A percentile compares a stretch with the other conserved stretches of the same genome.
These are phyloP conservation scores for Phycomyces nitens DNA, from an alignment of 192 early-diverging fungal genomes.

Conservation along the genomic window DNA sequence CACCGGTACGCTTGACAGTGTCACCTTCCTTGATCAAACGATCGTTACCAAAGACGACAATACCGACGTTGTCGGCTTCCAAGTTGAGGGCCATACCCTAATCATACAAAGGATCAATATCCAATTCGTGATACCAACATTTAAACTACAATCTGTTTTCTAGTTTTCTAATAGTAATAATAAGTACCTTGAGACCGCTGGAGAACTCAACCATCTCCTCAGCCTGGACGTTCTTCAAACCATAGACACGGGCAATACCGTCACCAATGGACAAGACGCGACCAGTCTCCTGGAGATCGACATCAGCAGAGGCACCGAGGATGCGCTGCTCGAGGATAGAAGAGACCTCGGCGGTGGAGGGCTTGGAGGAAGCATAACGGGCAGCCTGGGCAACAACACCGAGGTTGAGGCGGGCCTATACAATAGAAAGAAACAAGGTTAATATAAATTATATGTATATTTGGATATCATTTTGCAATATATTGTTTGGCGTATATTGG, in stretches of 20 bases:
- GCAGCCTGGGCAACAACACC: conserved; percentile 50
- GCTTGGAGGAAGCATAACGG: conserved; percentile 56
- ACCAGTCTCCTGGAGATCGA: conserved; percentile 96
- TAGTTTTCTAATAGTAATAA: no score
- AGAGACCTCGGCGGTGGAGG: conserved; percentile 90
- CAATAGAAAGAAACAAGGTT: neutral
- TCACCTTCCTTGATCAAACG: conserved; percentile 99
- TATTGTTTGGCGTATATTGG: no score
- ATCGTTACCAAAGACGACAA: conserved; percentile 99
- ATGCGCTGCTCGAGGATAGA: conserved; percentile 98
- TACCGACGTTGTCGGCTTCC: conserved; percentile 98
- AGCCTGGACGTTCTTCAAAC: conserved; percentile 96
- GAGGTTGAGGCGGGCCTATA: conserved; percentile 50
- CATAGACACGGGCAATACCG: conserved; percentile 99
- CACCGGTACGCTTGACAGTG: conserved; percentile 96
- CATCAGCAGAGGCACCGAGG: conserved; percentile 74
- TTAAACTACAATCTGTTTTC: no score
- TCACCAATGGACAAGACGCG: conserved; percentile 99
- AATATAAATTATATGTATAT: no score
- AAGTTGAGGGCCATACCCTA: conserved; percentile 98
- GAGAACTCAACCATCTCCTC: conserved; percentile 99
- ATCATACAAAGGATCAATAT: neutral
- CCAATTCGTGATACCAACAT: no score
- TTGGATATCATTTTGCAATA: no score
- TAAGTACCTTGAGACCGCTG: conserved; percentile 86